phyloP scores from a whole-genome alignment of 2,329 filamentous ascomycete genomes.

The Sarocladium oryzae region DNA sequence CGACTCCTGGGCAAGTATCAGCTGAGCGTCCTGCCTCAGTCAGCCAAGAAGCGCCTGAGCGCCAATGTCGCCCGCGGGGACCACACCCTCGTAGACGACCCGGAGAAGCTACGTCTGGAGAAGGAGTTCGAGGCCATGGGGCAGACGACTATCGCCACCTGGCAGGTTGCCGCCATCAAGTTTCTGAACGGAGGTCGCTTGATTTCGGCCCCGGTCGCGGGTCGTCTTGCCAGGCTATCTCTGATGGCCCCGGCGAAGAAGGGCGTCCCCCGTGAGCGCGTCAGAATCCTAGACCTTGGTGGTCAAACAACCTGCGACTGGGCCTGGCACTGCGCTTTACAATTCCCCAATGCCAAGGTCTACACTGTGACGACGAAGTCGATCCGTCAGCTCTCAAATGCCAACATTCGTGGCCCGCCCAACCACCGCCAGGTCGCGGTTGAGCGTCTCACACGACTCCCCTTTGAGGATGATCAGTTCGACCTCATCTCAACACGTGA shows the following conservation, averaged over 20 bases:
- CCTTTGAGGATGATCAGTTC: conserved; percentile 80
- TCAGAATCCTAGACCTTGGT: conserved; percentile 77
- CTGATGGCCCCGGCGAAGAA: conserved; percentile 37
- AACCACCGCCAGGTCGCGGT: conserved; percentile 86
- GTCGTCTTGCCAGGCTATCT: conserved; percentile 51
- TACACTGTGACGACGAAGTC: conserved; percentile 79
- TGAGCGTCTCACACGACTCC: conserved; percentile 68
- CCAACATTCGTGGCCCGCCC: conserved; percentile 70
- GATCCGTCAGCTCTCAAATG: conserved; percentile 63
- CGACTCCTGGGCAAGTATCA: conserved; percentile 82
- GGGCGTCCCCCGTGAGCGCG: conserved; percentile 42
- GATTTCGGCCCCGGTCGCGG: conserved; percentile 57
- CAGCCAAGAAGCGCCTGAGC: conserved; percentile 63
- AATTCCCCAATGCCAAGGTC: conserved; percentile 78
- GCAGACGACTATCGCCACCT: conserved; percentile 58
- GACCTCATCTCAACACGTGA: conserved; percentile 87
- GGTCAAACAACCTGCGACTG: conserved; percentile 83
- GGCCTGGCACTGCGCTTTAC: conserved; percentile 88
- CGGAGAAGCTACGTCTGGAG: conserved; percentile 58
- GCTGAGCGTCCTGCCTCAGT: conserved; percentile 62
- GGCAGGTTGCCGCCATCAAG: conserved; percentile 56
- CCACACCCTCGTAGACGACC: conserved; percentile 55
- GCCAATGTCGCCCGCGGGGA: conserved; percentile 69
- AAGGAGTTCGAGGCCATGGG: conserved; percentile 74
- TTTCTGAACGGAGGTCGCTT: conserved; percentile 58